Conservation (phyloP, 345 rosid species). For the Aethionema arabicum region DNA sequence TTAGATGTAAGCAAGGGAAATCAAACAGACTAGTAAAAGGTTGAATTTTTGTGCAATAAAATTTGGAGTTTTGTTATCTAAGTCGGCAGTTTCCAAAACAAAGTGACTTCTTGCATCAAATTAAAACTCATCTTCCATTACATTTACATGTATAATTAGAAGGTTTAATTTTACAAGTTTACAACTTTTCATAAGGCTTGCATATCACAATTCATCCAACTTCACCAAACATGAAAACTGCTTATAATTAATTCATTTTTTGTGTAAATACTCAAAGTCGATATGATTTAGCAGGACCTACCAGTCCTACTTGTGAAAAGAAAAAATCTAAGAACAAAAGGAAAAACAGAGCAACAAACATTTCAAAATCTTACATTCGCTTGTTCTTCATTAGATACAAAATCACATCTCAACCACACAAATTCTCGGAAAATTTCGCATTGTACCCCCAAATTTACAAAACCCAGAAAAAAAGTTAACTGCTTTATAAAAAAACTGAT, state of each 20-base stretch:
- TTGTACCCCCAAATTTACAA: slow-evolving; percentile 10
- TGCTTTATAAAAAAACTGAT: neutral
- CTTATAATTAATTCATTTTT: slow-evolving; percentile 17
- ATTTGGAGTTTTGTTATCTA: slow-evolving; percentile 24
- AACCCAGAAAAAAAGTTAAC: slow-evolving; percentile 18
- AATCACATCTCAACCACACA: slow-evolving; percentile 23
- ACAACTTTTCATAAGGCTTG: too few species aligned
- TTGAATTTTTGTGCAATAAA: neutral
- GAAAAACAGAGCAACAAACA: slow-evolving; percentile 22
- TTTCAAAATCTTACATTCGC: slow-evolving; percentile 11
- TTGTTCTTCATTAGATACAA: slow-evolving; percentile 24
- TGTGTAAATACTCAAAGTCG: slow-evolving; percentile 23
- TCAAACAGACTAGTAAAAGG: neutral
- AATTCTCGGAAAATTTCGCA: slow-evolving; percentile 16
- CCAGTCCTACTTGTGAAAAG: slow-evolving; percentile 32
- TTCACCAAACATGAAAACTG: slow-evolving; percentile 32
- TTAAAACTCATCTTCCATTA: slow-evolving; percentile 3
- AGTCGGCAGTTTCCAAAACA: slow-evolving; percentile 15
- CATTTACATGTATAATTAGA: slow-evolving; percentile 19
- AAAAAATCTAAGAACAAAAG: slow-evolving; percentile 25
- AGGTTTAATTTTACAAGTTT: slow-evolving; percentile 26
- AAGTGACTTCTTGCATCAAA: slow-evolving; percentile 10
- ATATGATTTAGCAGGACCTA: slow-evolving; percentile 34
- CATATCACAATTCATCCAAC: slow-evolving; percentile 17
- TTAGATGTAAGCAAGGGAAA: slow-evolving; percentile 5